Conservation (phyloP, 2,329 filamentous ascomycete genomes). For the Diaporthe aspalathi region DNA sequence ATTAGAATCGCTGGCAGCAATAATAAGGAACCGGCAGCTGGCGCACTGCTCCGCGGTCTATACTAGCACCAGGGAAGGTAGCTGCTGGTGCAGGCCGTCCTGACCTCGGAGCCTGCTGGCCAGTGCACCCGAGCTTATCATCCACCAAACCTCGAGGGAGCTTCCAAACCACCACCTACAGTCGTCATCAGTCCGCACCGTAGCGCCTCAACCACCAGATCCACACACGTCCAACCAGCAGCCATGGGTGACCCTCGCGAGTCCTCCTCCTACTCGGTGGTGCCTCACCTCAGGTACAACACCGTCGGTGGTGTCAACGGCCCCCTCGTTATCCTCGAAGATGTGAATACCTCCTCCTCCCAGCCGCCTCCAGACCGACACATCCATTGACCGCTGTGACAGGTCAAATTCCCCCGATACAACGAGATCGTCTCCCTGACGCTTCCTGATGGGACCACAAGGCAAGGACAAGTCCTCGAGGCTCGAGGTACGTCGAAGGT, state of each 20-base stretch:
- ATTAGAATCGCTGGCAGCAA: conserved; percentile 23
- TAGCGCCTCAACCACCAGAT: conserved; percentile 17
- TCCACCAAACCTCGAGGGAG: conserved; percentile 36
- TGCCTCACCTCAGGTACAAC: conserved; percentile 86
- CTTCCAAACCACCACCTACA: conserved; percentile 36
- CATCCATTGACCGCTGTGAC: conserved; percentile 44
- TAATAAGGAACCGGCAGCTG: conserved; percentile 20
- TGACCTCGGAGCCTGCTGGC: conserved; percentile 10
- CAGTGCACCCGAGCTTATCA: conserved; percentile 37
- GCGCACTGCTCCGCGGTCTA: conserved; percentile 13
- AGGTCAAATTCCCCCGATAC: conserved; percentile 98
- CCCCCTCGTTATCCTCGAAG: conserved; percentile 95
- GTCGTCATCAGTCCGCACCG: conserved; percentile 33
- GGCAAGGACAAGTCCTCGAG: conserved; percentile 96
- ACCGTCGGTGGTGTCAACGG: conserved; percentile 98
- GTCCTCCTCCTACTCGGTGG: conserved; percentile 67
- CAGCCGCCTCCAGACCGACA: conserved; percentile 38
- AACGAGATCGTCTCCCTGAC: conserved; percentile 98
- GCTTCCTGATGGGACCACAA: conserved; percentile 91
- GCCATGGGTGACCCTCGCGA: conserved; percentile 68
- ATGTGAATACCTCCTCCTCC: conserved; percentile 60
- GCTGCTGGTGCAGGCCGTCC: neutral
- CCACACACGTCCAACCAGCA: conserved; percentile 38
- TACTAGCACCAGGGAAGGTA: neutral
- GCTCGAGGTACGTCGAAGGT: conserved; percentile 78